Conservation (phyloP, 2,329 filamentous ascomycete genomes). For the Diplodia seriata region DNA sequence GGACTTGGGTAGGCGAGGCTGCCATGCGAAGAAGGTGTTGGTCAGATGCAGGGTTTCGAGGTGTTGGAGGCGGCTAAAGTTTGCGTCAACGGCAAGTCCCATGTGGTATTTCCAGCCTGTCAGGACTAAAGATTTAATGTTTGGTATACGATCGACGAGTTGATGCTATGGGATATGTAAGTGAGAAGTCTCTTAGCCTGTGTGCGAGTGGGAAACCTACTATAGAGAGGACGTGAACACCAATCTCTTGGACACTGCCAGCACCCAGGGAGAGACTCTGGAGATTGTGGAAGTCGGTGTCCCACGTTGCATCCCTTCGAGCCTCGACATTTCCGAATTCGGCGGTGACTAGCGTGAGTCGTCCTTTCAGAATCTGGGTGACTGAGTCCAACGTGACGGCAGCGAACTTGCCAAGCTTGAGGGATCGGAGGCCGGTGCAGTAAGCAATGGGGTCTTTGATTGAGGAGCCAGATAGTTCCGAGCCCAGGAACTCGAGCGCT, state of each 20-base stretch:
- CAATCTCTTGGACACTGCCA: conserved; percentile 1
- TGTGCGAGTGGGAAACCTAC: not conserved
- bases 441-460: conserved; percentile 43
- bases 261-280: conserved; percentile 37
- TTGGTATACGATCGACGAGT: conserved; percentile 35
- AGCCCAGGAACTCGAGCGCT: conserved; percentile 43
- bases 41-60: conserved; percentile 13
- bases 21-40: conserved; percentile 17
- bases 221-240: conserved; percentile 8
- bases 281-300: conserved; percentile 40
- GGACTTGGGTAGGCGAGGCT: conserved; percentile 17
- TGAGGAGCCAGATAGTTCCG: conserved; percentile 40
- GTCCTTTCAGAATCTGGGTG: conserved; percentile 41
- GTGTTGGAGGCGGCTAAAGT: conserved; percentile 10
- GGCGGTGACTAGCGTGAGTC: conserved; percentile 39
- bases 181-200: not conserved
- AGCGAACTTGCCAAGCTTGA: conserved; percentile 39
- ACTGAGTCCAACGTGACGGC: conserved; percentile 40
- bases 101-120: conserved; percentile 25
- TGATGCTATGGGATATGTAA: not conserved
- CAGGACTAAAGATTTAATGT: conserved; percentile 35
- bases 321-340: conserved; percentile 36
- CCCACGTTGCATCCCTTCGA: conserved; percentile 36
- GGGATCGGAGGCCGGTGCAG: conserved; percentile 39
- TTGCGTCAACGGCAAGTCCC: conserved; percentile 6